A percentile compares a stretch with the other conserved stretches of the same genome.
Conservation (phyloP, 2,329 filamentous ascomycete genomes). For the Calonectria hongkongensis region DNA sequence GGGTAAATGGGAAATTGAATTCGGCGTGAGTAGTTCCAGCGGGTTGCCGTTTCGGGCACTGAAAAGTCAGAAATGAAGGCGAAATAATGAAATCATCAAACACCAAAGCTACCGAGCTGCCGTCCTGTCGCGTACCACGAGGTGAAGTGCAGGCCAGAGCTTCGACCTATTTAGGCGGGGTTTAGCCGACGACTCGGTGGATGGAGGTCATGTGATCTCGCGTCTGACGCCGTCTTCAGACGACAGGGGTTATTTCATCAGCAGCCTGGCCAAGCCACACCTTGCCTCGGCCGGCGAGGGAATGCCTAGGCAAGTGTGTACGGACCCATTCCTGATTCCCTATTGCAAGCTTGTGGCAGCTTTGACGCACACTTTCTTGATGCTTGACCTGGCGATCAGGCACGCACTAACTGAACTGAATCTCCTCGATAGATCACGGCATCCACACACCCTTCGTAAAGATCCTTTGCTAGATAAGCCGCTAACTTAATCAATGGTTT, state of each 20-base stretch:
- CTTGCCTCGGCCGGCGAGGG: conserved; percentile 10
- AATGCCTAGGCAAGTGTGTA: conserved; percentile 21
- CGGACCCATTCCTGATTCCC: conserved; percentile 12
- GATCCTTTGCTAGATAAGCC: conserved; percentile 41
- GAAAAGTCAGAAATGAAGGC: conserved; percentile 28
- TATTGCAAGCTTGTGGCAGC: conserved; percentile 12
- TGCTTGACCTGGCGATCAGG: conserved; percentile 7
- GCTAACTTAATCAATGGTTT: conserved; percentile 25
- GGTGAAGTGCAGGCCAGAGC: conserved; percentile 34
- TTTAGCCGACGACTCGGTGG: conserved; percentile 21
- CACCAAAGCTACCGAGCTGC: conserved; percentile 32
- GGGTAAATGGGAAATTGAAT: conserved; percentile 14
- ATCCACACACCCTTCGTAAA: conserved; percentile 19
- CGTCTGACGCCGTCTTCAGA: not conserved
- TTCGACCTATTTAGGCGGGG: conserved; percentile 36
- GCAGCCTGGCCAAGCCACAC: conserved; percentile 13
- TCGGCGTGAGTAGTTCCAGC: not conserved
- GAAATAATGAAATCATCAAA: conserved; percentile 34
- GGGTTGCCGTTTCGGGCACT: conserved; percentile 24
- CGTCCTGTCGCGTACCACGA: conserved; percentile 33
- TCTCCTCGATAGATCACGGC: conserved; percentile 18
- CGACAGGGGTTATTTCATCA: conserved; percentile 33
- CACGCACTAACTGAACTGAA: conserved; percentile 19
- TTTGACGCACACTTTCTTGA: conserved; percentile 4
- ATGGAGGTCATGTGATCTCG: conserved; percentile 21